A percentile compares a stretch with the other conserved stretches of the same genome.
Conservation (phyloP, 768 basidiomycete species). For the Asterophora parasitica region DNA sequence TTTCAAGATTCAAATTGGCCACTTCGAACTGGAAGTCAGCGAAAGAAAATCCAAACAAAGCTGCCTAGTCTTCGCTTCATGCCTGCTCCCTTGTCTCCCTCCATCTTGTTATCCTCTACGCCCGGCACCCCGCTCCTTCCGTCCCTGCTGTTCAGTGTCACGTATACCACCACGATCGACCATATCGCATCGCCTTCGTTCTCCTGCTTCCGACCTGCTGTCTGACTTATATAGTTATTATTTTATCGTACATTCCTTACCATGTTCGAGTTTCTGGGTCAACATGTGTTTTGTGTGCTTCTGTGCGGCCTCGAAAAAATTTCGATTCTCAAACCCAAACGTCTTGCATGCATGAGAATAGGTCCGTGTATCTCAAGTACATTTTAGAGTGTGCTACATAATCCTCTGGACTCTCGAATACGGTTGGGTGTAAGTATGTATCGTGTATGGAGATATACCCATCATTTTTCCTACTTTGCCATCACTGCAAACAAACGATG, state of each 20-base stretch:
- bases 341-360: too few species aligned
- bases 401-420: too few species aligned
- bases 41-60: constrained; percentile 58
- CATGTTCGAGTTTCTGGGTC: not conserved
- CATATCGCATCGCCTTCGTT: constrained; percentile 2
- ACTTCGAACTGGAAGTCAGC: constrained; percentile 76
- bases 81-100: constrained; percentile 4
- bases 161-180: constrained; percentile 8
- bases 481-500: not conserved
- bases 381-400: too few species aligned
- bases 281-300: constrained; percentile 1
- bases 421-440: too few species aligned
- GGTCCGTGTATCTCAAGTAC: not conserved
- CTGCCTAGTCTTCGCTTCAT: constrained; percentile 19
- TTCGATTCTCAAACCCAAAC: too few species aligned
- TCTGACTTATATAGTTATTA: constrained; percentile 19
- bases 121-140: constrained; percentile 5
- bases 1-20: constrained; percentile 61
- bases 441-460: not conserved
- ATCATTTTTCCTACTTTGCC: too few species aligned
- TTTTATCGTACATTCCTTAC: constrained; percentile 11
- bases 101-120: constrained; percentile 4
- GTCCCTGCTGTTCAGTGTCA: constrained; percentile 2
- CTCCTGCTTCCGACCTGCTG: constrained; percentile 13
- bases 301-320: constrained; percentile 2